These are phyloP conservation scores for Strigomonas culicis DNA, from an alignment of 208 protist genomes.

Conservation along the genomic window DNA sequence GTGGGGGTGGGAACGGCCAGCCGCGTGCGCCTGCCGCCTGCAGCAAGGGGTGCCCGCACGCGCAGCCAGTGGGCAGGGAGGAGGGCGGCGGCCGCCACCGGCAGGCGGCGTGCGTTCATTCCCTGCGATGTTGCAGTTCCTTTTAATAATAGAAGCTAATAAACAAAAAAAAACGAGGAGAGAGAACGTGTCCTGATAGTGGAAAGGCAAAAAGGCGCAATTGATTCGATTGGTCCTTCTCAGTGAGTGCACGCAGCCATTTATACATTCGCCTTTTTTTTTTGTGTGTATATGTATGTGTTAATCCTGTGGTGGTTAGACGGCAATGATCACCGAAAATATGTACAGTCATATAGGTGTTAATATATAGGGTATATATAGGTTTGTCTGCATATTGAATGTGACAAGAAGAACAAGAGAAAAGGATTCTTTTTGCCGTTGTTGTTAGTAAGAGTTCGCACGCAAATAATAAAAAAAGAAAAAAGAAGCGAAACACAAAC, in stretches of 20 bases:
- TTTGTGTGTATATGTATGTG: no score
- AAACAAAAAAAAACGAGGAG: background rate
- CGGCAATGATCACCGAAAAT: no score
- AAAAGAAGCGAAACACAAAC: constrained; percentile 1
- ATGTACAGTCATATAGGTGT: background rate
- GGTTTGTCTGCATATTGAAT: background rate
- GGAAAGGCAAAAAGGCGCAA: background rate
- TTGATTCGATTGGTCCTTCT: background rate
- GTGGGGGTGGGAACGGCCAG: no score
- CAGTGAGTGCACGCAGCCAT: background rate
- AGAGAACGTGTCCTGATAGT: background rate
- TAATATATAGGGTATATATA: background rate
- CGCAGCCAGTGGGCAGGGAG: background rate
- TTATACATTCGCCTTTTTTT: no score
- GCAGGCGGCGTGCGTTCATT: background rate
- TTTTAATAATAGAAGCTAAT: background rate
- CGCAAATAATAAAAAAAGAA: constrained; percentile 7
- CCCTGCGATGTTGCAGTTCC: background rate
- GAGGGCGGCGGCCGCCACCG: background rate
- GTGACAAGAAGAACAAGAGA: constrained; percentile 6
- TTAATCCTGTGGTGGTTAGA: no score
- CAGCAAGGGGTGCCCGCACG: background rate
- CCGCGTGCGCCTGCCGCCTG: no score
- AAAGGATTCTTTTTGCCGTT: background rate
- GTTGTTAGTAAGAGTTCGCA: background rate